Evolutionary conservation across 2,329 filamentous ascomycete species (phyloP).

Genomic region (Hypoxylon sp.): DNA sequence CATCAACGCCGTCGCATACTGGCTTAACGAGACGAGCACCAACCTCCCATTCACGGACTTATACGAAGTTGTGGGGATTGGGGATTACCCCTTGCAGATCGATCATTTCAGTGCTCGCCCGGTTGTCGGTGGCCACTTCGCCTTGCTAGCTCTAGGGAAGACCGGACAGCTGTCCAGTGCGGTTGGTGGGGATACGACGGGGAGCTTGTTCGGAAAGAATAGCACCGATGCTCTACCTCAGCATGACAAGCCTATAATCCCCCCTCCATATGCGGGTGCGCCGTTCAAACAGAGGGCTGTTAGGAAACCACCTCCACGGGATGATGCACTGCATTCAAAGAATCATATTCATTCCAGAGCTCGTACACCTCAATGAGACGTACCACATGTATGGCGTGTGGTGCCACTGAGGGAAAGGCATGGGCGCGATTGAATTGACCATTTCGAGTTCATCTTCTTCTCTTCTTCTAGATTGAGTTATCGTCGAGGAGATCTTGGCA

Average conservation of each 20-base stretch:
- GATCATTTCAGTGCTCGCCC: slow-evolving; percentile 78
- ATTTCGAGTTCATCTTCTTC: background rate
- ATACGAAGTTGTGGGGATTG: slow-evolving; percentile 75
- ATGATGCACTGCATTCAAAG: background rate
- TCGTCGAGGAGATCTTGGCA: slow-evolving; percentile 3
- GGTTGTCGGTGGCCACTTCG: slow-evolving; percentile 80
- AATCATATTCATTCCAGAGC: background rate
- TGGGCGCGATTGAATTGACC: background rate
- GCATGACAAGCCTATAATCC: slow-evolving; percentile 15
- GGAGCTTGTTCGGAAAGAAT: slow-evolving; percentile 47
- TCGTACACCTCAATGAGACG: background rate
- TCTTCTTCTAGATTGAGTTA: background rate
- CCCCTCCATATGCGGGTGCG: slow-evolving; percentile 27
- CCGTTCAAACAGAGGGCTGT: slow-evolving; percentile 26
- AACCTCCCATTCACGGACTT: slow-evolving; percentile 77
- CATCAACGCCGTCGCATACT: slow-evolving; percentile 73
- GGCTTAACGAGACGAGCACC: slow-evolving; percentile 78
- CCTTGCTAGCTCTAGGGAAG: slow-evolving; percentile 70
- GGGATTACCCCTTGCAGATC: slow-evolving; percentile 64
- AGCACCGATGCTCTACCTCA: slow-evolving; percentile 43
- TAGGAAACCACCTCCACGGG: slow-evolving; percentile 14
- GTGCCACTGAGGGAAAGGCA: background rate
- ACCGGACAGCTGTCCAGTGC: slow-evolving; percentile 47
- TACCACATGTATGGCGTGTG: background rate
- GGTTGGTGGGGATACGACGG: slow-evolving; percentile 43